Conservation (phyloP, 371 early-diverging fungal genomes). For the Conidiobolus incongruus region DNA sequence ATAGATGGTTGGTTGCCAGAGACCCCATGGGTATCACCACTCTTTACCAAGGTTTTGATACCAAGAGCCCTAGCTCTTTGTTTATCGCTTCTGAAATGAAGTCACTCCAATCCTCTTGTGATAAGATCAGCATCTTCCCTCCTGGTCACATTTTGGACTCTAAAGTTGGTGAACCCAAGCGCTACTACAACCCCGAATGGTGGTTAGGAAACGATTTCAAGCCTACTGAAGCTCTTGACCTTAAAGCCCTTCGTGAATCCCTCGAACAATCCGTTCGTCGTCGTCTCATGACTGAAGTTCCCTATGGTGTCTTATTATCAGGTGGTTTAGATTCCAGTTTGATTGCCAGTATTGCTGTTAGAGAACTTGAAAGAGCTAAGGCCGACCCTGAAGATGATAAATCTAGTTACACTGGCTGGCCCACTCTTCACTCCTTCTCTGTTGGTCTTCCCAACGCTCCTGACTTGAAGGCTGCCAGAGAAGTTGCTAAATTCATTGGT, state of each 20-base stretch:
- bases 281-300: conserved; percentile 90
- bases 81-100: conserved; percentile 91
- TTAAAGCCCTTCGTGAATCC: conserved; percentile 44
- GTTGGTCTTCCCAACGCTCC: conserved; percentile 87
- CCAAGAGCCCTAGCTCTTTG: conserved; percentile 56
- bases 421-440: conserved; percentile 83
- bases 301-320: conserved; percentile 82
- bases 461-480: conserved; percentile 72
- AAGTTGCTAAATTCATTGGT: conserved; percentile 67
- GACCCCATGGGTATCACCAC: conserved; percentile 96
- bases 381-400: conserved; percentile 4
- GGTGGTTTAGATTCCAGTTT: conserved; percentile 89
- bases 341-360: conserved; percentile 78
- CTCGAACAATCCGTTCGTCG: conserved; percentile 76
- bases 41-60: conserved; percentile 78
- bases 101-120: conserved; percentile 80
- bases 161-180: conserved; percentile 40
- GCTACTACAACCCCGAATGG: conserved; percentile 83
- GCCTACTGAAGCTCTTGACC: conserved; percentile 28
- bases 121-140: conserved; percentile 84
- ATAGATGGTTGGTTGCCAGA: conserved; percentile 71
- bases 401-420: conserved; percentile 24
- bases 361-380: conserved; percentile 40
- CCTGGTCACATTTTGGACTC: conserved; percentile 82
- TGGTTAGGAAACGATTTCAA: conserved; percentile 31